Percentiles rank a stretch among this genome's conserved stretches.
Conservation (phyloP, 495 filamentous ascomycete species). For the Lichenothelia convexa region DNA sequence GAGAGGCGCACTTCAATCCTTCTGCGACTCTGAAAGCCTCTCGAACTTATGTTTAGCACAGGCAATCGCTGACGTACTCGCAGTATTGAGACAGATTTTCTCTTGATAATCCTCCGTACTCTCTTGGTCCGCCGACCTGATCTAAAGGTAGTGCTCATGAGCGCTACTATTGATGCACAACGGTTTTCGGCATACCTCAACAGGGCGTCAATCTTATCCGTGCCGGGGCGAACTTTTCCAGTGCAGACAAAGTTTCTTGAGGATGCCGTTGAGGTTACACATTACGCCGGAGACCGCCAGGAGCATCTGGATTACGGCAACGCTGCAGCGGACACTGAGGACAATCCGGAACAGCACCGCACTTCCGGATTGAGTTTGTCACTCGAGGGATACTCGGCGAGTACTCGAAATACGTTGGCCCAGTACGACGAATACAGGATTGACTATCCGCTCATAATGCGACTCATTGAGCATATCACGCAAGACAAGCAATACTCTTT, state of each 20-base stretch:
- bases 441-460: constrained; percentile 63
- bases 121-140: constrained; percentile 52
- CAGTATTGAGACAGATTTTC: constrained; percentile 84
- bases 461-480: constrained; percentile 54
- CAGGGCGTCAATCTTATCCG: constrained; percentile 66
- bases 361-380: constrained; percentile 14
- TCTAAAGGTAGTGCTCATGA: constrained; percentile 82
- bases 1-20: no score
- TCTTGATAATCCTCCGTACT: constrained; percentile 75
- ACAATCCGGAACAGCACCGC: constrained; percentile 1
- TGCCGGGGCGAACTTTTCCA: constrained; percentile 85
- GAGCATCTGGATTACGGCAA: constrained; percentile 36
- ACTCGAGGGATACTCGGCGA: constrained; percentile 53
- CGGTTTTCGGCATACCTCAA: constrained; percentile 76
- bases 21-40: no score
- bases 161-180: constrained; percentile 82
- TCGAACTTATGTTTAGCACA: no score
- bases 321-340: constrained; percentile 23
- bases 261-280: constrained; percentile 72
- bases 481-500: constrained; percentile 38
- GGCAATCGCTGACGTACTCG: constrained; percentile 1
- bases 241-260: constrained; percentile 76
- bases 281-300: constrained; percentile 38
- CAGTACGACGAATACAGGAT: constrained; percentile 76
- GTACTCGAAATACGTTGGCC: constrained; percentile 51